Conservation (phyloP, 1,139 yeast species). For the Candida sp. region DNA sequence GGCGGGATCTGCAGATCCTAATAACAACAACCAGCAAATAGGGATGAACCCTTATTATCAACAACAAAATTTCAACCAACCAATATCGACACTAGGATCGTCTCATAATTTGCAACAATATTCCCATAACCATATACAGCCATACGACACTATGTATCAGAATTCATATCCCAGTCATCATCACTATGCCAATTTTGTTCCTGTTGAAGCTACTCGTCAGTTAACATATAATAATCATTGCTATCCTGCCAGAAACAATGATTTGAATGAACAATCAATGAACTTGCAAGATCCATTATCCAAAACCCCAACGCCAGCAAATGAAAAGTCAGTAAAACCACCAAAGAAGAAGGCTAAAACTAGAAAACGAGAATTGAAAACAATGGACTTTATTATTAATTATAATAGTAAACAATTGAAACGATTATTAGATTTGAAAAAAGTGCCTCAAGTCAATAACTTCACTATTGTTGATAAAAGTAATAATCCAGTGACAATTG, state of each 20-base stretch:
- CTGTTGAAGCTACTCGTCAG: constrained; percentile 12
- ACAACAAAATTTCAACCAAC: neutral
- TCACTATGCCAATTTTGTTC: constrained; percentile 16
- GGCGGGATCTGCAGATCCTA: neutral
- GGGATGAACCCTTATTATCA: neutral
- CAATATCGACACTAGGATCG: neutral
- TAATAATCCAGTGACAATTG: constrained; percentile 21
- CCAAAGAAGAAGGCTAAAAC: constrained; percentile 13
- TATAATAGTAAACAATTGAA: constrained; percentile 25
- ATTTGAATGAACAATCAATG: neutral
- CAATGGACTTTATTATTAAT: constrained; percentile 18
- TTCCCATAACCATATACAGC: neutral
- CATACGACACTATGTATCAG: neutral
- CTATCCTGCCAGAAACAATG: neutral
- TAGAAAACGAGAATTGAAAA: constrained; percentile 8
- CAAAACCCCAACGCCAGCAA: neutral
- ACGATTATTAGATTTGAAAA: constrained; percentile 28
- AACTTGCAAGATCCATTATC: neutral
- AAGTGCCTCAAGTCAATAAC: constrained; percentile 15
- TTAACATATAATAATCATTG: neutral
- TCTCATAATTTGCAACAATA: neutral
- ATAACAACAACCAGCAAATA: neutral
- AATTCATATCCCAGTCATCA: constrained; percentile 1
- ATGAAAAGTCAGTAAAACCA: constrained; percentile 4
- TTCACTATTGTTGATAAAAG: constrained; percentile 30